Conservation (phyloP, 2,329 filamentous ascomycete species). For the Arthrobotrys sinensis region DNA sequence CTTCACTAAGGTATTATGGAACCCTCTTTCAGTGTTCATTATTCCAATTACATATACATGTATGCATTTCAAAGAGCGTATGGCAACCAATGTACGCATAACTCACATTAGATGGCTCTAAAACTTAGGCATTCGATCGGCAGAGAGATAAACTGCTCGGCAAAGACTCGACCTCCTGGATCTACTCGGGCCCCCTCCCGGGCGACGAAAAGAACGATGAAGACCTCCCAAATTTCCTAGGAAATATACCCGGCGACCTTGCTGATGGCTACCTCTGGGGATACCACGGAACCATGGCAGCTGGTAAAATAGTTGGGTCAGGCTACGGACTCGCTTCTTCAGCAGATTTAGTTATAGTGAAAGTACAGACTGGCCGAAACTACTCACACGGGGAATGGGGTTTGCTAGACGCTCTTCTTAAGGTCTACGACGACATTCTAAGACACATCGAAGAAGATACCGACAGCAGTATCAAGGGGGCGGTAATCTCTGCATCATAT, state of each 20-base stretch:
- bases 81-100: too few relatives aligned
- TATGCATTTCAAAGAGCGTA: too few relatives aligned
- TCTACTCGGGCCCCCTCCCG: background rate
- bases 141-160: background rate
- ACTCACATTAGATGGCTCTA: too few relatives aligned
- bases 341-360: background rate
- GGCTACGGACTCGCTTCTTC: background rate
- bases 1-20: background rate
- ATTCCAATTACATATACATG: too few relatives aligned
- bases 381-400: background rate
- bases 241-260: background rate
- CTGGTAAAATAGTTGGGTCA: background rate
- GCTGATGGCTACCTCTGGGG: background rate
- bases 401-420: background rate
- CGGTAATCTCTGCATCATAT: background rate
- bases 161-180: background rate
- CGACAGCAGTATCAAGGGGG: background rate
- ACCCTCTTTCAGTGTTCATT: too few relatives aligned
- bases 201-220: background rate
- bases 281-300: background rate
- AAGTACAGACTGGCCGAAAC: conserved; percentile 1
- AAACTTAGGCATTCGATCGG: background rate
- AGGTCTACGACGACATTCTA: background rate
- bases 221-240: background rate
- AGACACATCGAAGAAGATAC: too few relatives aligned